Base-by-base conservation (phyloP, 192 early-diverging fungal species). In the Coemansia sp. region DNA sequence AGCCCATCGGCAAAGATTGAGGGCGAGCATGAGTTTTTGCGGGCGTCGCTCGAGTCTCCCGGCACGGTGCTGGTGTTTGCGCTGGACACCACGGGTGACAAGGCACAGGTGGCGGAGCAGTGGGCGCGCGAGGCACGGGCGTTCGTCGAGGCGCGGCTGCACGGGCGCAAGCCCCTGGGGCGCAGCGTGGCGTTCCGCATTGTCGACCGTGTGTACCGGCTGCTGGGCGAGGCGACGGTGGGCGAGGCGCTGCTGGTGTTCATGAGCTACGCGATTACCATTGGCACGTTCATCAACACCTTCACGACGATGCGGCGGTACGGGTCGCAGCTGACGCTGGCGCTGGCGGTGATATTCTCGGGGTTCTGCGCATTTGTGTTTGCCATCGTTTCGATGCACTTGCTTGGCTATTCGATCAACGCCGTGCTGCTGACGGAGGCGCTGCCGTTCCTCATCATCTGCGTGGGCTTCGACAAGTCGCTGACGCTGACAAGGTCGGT, bases 391-490 rank as follows among this genome's bases (percentile, higher is more conserved):
- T 86, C 89, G 14, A 86, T 89, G n/a, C 88, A 88, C 72, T 59
- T 86, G 21, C 79, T 93, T 33, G 91, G 91, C 5, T 85, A 89
- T 35, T 74, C 84, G 17, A 86, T 93, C 34, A 88, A 90, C 79
- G 87, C 88, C 4, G 87, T 90, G 27, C 85, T 92, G 21, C 87
- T 91, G 64, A 86, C 88, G 60, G 94, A 98, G 79, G 93, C 94
- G 9, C 86, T 95, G 69, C 95, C 95, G 6, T 95, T 96, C 80
- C 88, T 96, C 50, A 90, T 93, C 36, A 90, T 95, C 53, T 93
- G 92, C 33, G 89, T 98, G 33, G 94, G 94, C 3, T 96, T 95
- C 63, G 95, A 98, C 67, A 90, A 93, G 78, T 92, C 91, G 51
- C 89, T 91, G 75, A 84, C 80, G 14, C 83, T 98, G 62, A 92